phyloP scores from a whole-genome alignment of 108 stramenopile species.

The Cylindrotheca closterium region DNA sequence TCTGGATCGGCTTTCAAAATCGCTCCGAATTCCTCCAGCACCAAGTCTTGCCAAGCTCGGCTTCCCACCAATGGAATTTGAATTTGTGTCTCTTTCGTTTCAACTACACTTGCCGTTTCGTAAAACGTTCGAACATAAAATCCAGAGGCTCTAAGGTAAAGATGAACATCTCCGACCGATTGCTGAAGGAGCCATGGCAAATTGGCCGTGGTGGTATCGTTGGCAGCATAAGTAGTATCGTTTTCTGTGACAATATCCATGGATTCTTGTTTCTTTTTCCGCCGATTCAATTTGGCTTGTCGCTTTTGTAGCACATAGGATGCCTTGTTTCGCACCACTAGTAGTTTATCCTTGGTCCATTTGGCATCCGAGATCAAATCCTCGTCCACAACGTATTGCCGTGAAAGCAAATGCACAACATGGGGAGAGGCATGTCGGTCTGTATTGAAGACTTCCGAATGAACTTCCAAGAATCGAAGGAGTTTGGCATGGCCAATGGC shows the following conservation, averaged over 20 bases:
- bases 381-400: not conserved
- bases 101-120: too few relatives aligned
- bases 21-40: not conserved
- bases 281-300: conserved; percentile 16
- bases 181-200: conserved; percentile 30
- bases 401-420: conserved; percentile 16
- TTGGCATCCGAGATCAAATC: not conserved
- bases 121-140: conserved; percentile 15
- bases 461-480: conserved; percentile 32
- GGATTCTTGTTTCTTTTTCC: conserved; percentile 1
- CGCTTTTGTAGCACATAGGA: conserved; percentile 33
- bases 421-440: conserved; percentile 34
- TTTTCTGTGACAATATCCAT: not conserved
- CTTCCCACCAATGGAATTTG: conserved; percentile 10
- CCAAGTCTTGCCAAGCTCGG: conserved; percentile 11
- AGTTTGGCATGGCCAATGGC: conserved; percentile 31
- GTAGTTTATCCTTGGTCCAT: not conserved
- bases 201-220: conserved; percentile 14
- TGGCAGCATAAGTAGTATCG: too few relatives aligned
- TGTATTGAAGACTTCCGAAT: conserved; percentile 32
- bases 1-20: not conserved
- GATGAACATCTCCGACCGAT: conserved; percentile 28
- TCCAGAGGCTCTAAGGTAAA: conserved; percentile 21
- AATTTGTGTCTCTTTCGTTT: not conserved
- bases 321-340: conserved; percentile 7